Conservation (phyloP, 768 basidiomycete genomes). For the Austroboletus eburneus region DNA sequence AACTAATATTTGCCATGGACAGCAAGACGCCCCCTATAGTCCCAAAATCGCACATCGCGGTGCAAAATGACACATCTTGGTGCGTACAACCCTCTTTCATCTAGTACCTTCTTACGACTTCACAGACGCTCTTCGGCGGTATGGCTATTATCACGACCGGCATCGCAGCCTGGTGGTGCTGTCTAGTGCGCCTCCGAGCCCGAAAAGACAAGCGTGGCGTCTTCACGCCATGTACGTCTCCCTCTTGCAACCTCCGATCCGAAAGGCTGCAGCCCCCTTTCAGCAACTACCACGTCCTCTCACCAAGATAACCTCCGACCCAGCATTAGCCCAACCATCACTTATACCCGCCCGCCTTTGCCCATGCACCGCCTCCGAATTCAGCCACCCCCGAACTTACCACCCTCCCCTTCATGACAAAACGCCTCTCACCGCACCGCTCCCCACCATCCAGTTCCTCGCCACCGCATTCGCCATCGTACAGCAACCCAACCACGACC, state of each 20-base stretch:
- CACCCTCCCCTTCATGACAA: no score
- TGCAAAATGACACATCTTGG: no score
- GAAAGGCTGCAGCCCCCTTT: slow-evolving; percentile 16
- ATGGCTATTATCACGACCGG: slow-evolving; percentile 16
- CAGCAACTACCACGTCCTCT: slow-evolving; percentile 18
- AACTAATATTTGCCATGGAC: slow-evolving; percentile 8
- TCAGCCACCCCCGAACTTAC: slow-evolving; percentile 24
- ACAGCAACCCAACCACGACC: slow-evolving; percentile 53
- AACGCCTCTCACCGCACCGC: slow-evolving; percentile 58
- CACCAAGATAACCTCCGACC: slow-evolving; percentile 27
- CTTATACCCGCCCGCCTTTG: slow-evolving; percentile 7
- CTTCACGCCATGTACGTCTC: slow-evolving; percentile 16
- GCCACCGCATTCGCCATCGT: slow-evolving; percentile 46
- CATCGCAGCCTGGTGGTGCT: slow-evolving; percentile 20
- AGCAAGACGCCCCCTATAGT: slow-evolving; percentile 2
- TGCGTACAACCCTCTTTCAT: slow-evolving; percentile 1
- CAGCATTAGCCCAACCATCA: no score
- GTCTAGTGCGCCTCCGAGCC: slow-evolving; percentile 15
- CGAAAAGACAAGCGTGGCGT: slow-evolving; percentile 15
- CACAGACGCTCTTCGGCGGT: slow-evolving; percentile 27
- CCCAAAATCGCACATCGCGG: slow-evolving; percentile 11
- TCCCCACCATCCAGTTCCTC: slow-evolving; percentile 64
- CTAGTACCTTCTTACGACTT: neutral
- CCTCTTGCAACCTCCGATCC: neutral
- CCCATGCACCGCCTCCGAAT: slow-evolving; percentile 7